Evolutionary conservation across 495 filamentous ascomycete species (phyloP), one percentile per base, ranked within the genome.

Genomic region (Opeltia flavorubescens): DNA sequence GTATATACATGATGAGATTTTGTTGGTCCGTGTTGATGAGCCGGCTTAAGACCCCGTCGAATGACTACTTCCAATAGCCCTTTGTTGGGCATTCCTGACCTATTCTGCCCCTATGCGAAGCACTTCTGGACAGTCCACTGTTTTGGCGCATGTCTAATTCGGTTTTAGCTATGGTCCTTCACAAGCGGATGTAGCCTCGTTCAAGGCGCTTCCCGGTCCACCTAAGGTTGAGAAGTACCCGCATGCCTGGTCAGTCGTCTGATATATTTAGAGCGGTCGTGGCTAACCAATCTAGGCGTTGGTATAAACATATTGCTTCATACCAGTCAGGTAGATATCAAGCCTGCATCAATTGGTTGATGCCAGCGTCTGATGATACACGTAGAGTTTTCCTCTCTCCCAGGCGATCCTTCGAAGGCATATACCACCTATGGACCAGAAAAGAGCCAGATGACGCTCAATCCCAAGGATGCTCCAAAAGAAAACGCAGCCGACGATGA

Each of bases 11-110:
- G 86, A 94, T 93, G 86, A 91, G 74, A 78, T 76, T 57, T 77
- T 62, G 80, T 86, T 93, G 86, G 89, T 94, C 89, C 88, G 88
- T 95, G 88, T 94, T 94, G 75, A 87, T 80, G 84, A 95, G 83
- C 82, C 81, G 88, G 80, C 74, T 86, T 87, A 94, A 94, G 87
- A 93, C 83, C 82, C 80, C 84, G 83, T 76, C 71, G 74, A 62
- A 77, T 80, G 89, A 89, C 75, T 87, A 89, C 73, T 77, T 69
- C 67, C 76, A 73, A 77, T 74, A 71, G 84, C 72, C 71, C n/a
- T 23, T 24, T 0, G 8, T 34, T 18, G 2, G 2, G 12, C 15
- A n/a, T n/a, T n/a, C n/a, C n/a, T n/a, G n/a, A n/a, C n/a, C n/a
- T n/a, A n/a, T n/a, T n/a, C n/a, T n/a, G n/a, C n/a, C n/a, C n/a